A percentile compares a stretch with the other conserved stretches of the same genome.
Evolutionary conservation across 805 yeast species (phyloP).

Genomic region (Candida oleophila): DNA sequence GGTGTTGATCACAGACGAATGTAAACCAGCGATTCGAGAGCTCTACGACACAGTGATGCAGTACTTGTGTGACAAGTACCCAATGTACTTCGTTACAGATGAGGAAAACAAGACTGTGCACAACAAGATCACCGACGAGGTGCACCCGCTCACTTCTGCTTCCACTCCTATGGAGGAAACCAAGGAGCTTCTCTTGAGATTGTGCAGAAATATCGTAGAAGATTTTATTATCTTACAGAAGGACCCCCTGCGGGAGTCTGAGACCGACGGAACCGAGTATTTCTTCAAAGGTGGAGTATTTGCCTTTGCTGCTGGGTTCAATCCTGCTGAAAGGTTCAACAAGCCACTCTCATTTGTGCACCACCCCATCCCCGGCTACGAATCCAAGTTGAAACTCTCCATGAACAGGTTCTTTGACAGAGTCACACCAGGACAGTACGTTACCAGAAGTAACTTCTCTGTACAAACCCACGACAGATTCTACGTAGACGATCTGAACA

Average conservation of each 20-base stretch:
- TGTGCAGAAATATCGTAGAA: conserved; percentile 36
- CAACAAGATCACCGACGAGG: conserved; percentile 26
- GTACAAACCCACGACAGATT: conserved; percentile 35
- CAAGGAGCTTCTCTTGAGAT: conserved; percentile 18
- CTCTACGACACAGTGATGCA: conserved; percentile 29
- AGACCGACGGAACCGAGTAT: conserved; percentile 35
- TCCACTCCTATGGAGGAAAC: conserved; percentile 6
- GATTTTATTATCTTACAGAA: conserved; percentile 39
- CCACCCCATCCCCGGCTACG: conserved; percentile 43
- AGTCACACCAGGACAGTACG: conserved; percentile 35
- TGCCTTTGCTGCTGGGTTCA: conserved; percentile 47
- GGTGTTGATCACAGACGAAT: conserved; percentile 32
- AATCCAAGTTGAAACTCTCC: conserved; percentile 34
- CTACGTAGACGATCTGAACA: conserved; percentile 39
- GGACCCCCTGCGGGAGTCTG: conserved; percentile 27
- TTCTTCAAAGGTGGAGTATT: conserved; percentile 43
- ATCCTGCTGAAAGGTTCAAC: conserved; percentile 37
- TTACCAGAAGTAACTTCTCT: conserved; percentile 40
- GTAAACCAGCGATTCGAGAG: conserved; percentile 33
- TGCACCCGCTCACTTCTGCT: conserved; percentile 18
- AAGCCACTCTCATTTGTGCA: conserved; percentile 38
- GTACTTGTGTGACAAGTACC: conserved; percentile 38
- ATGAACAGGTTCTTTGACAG: conserved; percentile 43
- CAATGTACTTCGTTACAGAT: conserved; percentile 28
- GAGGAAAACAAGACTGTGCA: conserved; percentile 15